Percentiles rank a stretch among this genome's conserved stretches.
phyloP scores from a whole-genome alignment of 1,139 yeast genomes.

The Waltiozyma solani region DNA sequence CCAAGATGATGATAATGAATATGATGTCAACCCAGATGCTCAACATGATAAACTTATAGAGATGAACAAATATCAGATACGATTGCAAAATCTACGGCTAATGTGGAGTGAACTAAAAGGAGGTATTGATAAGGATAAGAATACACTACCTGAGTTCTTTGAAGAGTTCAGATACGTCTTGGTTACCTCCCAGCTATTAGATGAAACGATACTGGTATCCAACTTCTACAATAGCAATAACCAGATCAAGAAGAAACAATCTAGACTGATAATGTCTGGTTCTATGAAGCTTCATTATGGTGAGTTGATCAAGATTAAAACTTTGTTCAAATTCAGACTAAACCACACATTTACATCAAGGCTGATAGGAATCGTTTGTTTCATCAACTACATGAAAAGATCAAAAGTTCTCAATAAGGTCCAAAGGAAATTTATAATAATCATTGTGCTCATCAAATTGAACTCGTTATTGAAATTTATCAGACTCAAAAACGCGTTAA shows the following conservation, averaged over 20 bases:
- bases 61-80: not conserved
- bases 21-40: too few species aligned
- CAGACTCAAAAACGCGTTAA: slow-evolving; percentile 3
- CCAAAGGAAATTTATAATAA: not conserved
- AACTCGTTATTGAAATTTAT: slow-evolving; percentile 2
- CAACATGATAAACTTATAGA: not conserved
- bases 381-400: not conserved
- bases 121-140: not conserved
- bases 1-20: not conserved
- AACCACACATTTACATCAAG: not conserved
- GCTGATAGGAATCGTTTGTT: not conserved
- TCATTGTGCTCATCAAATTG: slow-evolving; percentile 5
- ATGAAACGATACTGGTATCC: slow-evolving; percentile 21
- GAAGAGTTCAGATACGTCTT: slow-evolving; percentile 35
- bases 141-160: slow-evolving; percentile 19
- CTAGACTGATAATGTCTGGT: not conserved
- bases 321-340: not conserved
- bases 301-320: not conserved
- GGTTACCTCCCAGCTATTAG: slow-evolving; percentile 33
- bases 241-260: slow-evolving; percentile 9
- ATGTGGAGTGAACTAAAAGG: not conserved
- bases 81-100: not conserved
- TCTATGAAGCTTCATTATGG: not conserved
- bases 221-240: slow-evolving; percentile 9
- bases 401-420: not conserved